These are phyloP conservation scores for Dicorynia guianensis DNA, from an alignment of 306 rosid species.

Conservation along the genomic window DNA sequence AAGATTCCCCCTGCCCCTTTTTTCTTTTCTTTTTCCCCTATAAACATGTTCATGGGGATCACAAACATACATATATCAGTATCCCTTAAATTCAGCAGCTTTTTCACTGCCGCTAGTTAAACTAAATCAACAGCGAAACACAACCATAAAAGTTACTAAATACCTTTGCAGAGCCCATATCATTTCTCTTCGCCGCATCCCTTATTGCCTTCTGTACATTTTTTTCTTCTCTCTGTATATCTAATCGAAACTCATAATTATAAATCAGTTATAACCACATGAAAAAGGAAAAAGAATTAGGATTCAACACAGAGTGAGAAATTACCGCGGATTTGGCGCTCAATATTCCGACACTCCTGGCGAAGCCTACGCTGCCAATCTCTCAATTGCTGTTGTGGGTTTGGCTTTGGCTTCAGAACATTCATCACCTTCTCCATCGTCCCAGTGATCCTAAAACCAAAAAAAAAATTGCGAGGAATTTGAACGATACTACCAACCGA, in stretches of 20 bases:
- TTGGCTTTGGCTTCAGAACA: slow-evolving; percentile 73
- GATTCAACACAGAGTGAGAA: slow-evolving; percentile 17
- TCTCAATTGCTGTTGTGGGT: slow-evolving; percentile 73
- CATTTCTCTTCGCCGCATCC: slow-evolving; percentile 96
- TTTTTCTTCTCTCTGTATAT: slow-evolving; percentile 89
- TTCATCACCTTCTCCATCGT: slow-evolving; percentile 80
- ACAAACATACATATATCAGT: slow-evolving; percentile 15
- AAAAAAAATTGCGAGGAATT: slow-evolving; percentile 30
- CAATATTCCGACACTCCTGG: slow-evolving; percentile 89
- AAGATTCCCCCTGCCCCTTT: background rate
- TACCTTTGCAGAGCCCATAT: slow-evolving; percentile 98
- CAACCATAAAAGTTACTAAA: background rate
- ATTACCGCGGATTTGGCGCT: slow-evolving; percentile 91
- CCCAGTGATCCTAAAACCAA: slow-evolving; percentile 32
- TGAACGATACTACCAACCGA: slow-evolving; percentile 14
- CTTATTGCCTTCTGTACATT: slow-evolving; percentile 85
- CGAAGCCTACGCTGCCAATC: slow-evolving; percentile 95
- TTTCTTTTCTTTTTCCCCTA: background rate
- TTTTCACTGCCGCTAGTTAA: slow-evolving; percentile 7
- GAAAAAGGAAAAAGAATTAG: background rate
- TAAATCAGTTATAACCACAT: background rate
- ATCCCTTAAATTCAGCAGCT: slow-evolving; percentile 1
- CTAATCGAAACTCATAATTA: slow-evolving; percentile 49
- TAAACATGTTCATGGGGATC: slow-evolving; percentile 17
- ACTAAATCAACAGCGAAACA: slow-evolving; percentile 12